These are phyloP conservation scores for Physcomitrellopsis africana DNA, from an alignment of 225 moss, liverwort and hornwort species.

Conservation along the genomic window DNA sequence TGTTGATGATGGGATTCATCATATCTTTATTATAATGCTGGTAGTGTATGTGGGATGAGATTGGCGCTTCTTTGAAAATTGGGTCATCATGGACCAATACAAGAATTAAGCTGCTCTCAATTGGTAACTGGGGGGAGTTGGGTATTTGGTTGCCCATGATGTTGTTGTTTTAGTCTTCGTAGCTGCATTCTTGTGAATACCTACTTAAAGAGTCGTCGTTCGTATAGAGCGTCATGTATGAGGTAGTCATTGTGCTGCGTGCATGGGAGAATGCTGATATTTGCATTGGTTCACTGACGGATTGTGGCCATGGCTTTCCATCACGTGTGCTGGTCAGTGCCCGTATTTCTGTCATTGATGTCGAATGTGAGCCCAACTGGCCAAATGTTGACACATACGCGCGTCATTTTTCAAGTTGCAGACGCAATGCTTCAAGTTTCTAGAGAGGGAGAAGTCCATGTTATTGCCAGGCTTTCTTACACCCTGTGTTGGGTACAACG, in stretches of 20 bases:
- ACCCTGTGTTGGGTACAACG: background rate
- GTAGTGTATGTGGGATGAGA: background rate
- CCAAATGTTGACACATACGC: background rate
- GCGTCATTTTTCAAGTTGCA: background rate
- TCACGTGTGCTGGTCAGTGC: background rate
- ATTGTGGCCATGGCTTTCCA: constrained; percentile 3
- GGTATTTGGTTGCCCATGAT: background rate
- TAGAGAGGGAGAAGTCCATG: background rate
- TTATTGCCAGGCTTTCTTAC: background rate
- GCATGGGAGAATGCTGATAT: background rate
- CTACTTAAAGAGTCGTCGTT: background rate
- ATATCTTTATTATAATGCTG: background rate
- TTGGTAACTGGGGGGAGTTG: background rate
- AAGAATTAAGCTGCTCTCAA: background rate
- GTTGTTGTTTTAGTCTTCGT: background rate
- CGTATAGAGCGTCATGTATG: background rate
- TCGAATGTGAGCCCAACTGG: no score
- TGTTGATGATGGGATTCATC: background rate
- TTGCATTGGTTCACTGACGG: background rate
- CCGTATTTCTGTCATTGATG: background rate
- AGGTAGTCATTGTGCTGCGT: background rate
- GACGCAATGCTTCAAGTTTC: background rate
- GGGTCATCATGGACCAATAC: background rate
- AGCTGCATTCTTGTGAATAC: background rate
- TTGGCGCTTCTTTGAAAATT: background rate